Percentiles rank a stretch among this genome's conserved stretches.
These are phyloP conservation scores for Exophiala viscosa DNA, from an alignment of 2,329 filamentous ascomycete species.

Conservation along the genomic window DNA sequence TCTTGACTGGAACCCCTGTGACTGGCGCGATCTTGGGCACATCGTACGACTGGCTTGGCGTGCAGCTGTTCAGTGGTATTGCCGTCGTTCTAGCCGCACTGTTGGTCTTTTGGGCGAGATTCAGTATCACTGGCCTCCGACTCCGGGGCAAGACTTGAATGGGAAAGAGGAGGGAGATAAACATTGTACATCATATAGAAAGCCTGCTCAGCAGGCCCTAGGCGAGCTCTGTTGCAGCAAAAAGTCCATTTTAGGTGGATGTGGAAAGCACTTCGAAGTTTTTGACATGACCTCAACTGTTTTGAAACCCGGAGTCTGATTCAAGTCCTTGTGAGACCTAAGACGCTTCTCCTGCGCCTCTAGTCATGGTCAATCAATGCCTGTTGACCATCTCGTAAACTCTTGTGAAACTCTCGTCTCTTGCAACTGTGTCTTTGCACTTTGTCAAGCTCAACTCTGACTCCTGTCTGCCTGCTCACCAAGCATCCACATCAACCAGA, in stretches of 20 bases:
- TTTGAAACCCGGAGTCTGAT: too few species aligned
- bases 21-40: slow-evolving; percentile 51
- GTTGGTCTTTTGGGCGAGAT: slow-evolving; percentile 15
- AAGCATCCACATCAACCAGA: slow-evolving; percentile 19
- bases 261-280: too few species aligned
- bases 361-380: background rate
- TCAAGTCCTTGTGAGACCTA: too few species aligned
- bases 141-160: slow-evolving; percentile 8
- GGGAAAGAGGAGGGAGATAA: background rate
- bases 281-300: too few species aligned
- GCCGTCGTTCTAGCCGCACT: slow-evolving; percentile 21
- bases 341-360: background rate
- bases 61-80: slow-evolving; percentile 40
- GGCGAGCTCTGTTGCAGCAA: too few species aligned
- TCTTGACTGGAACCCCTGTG: slow-evolving; percentile 56
- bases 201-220: too few species aligned
- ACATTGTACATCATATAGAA: background rate
- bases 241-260: too few species aligned
- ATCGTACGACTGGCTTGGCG: slow-evolving; percentile 41
- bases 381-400: too few species aligned
- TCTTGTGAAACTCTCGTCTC: background rate
- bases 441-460: background rate
- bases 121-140: slow-evolving; percentile 4
- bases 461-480: slow-evolving; percentile 9
- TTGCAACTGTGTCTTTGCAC: background rate